Conservation (phyloP, 2,329 filamentous ascomycete genomes). For the Cladosporium halotolerans region DNA sequence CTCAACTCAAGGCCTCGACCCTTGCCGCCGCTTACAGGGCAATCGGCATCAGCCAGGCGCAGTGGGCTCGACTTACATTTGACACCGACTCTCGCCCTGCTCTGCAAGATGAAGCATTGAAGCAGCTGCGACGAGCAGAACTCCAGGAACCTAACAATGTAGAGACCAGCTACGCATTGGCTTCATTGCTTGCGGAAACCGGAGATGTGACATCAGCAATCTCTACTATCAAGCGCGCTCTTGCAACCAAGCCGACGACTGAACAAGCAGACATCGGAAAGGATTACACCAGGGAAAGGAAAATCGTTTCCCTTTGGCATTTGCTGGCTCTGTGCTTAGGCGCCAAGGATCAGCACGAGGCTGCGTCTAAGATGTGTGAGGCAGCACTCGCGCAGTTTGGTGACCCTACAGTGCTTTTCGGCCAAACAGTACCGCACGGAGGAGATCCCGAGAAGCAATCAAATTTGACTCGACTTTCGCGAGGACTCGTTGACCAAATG, state of each 20-base stretch:
- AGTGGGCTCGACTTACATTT: slow-evolving; percentile 78
- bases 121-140: slow-evolving; percentile 57
- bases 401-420: slow-evolving; percentile 58
- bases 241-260: slow-evolving; percentile 42
- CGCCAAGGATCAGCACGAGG: slow-evolving; percentile 75
- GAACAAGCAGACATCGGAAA: slow-evolving; percentile 13
- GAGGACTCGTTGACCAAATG: slow-evolving; percentile 68
- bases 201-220: slow-evolving; percentile 75
- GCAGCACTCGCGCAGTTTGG: slow-evolving; percentile 87
- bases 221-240: slow-evolving; percentile 67
- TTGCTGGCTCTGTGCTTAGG: slow-evolving; percentile 79
- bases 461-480: slow-evolving; percentile 14
- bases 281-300: slow-evolving; percentile 30
- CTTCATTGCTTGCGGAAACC: slow-evolving; percentile 80
- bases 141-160: slow-evolving; percentile 48
- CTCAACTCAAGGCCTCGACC: slow-evolving; percentile 51
- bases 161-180: slow-evolving; percentile 73
- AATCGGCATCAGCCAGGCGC: slow-evolving; percentile 76
- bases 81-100: slow-evolving; percentile 65
- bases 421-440: neutral
- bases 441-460: slow-evolving; percentile 17
- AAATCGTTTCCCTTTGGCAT: slow-evolving; percentile 82
- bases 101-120: slow-evolving; percentile 71
- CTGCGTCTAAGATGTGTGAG: slow-evolving; percentile 77
- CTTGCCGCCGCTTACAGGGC: slow-evolving; percentile 72